phyloP scores from a whole-genome alignment of 2,329 filamentous ascomycete genomes.

The Akanthomyces uredinophilus region DNA sequence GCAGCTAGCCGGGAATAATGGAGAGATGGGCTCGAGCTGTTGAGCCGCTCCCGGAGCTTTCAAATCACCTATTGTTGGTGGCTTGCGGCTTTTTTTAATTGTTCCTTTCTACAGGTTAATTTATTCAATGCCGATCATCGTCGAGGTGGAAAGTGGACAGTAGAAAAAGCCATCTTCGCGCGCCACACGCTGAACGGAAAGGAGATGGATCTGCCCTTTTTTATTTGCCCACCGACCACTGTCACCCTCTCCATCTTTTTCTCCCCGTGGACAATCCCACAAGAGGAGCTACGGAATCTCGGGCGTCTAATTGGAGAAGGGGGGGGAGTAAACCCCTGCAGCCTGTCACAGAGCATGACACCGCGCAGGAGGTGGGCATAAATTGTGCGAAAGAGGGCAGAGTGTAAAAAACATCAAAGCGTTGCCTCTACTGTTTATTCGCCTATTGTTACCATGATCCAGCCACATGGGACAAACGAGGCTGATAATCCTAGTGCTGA shows the following conservation, averaged over 20 bases:
- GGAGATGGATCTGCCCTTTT: background rate
- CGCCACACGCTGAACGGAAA: background rate
- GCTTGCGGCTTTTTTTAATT: background rate
- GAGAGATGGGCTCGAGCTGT: background rate
- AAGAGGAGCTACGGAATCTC: background rate
- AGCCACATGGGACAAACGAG: background rate
- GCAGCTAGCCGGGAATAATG: constrained; percentile 7
- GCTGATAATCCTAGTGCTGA: background rate
- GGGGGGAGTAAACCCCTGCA: background rate
- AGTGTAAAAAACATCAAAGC: background rate
- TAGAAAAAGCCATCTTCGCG: background rate
- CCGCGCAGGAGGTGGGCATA: background rate
- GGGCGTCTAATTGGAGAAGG: background rate
- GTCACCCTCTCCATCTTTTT: background rate
- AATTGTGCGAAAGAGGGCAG: background rate
- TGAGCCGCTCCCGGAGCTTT: background rate
- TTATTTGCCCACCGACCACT: background rate
- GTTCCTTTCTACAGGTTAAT: background rate
- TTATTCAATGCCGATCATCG: background rate
- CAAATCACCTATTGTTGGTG: background rate
- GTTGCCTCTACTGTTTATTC: background rate
- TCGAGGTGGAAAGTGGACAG: background rate
- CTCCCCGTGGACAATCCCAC: background rate
- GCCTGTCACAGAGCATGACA: constrained; percentile 3
- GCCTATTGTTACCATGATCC: background rate